Conservation (phyloP, 305 asterid species). For the Coffea humblotiana region DNA sequence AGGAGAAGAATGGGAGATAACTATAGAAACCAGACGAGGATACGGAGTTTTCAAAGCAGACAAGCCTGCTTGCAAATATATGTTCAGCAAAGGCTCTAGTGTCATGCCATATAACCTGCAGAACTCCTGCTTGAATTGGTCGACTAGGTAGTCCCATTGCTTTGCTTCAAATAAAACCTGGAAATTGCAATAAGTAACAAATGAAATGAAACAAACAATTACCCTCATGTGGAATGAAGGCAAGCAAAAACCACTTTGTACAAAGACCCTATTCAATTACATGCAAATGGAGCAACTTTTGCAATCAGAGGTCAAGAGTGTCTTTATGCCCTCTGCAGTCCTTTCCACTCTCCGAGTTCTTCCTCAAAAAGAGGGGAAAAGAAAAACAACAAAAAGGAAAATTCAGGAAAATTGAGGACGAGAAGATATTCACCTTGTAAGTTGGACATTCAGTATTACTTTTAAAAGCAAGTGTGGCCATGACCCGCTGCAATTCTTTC, state of each 20-base stretch:
- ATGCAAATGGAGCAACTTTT: neutral
- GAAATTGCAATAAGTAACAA: constrained; percentile 15
- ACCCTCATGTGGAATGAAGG: neutral
- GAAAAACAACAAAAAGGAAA: neutral
- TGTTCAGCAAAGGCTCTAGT: constrained; percentile 80
- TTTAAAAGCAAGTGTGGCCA: constrained; percentile 91
- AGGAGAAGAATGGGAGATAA: neutral
- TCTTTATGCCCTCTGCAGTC: neutral
- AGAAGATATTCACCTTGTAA: constrained; percentile 62
- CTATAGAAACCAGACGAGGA: constrained; percentile 35
- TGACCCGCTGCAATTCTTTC: constrained; percentile 92
- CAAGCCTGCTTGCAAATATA: constrained; percentile 94
- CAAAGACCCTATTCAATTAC: neutral
- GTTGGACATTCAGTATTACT: constrained; percentile 77
- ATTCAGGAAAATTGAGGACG: neutral
- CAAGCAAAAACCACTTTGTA: neutral
- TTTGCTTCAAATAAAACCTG: constrained; percentile 85
- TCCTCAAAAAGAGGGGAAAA: neutral
- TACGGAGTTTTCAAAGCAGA: constrained; percentile 98
- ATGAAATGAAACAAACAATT: neutral
- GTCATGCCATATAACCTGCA: constrained; percentile 97
- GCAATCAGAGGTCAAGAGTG: neutral
- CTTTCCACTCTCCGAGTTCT: neutral
- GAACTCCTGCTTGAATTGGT: constrained; percentile 95
- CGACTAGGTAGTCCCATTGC: constrained; percentile 90